Conservation (phyloP, 129 eudicot genomes). For the Kitagawia praeruptora region DNA sequence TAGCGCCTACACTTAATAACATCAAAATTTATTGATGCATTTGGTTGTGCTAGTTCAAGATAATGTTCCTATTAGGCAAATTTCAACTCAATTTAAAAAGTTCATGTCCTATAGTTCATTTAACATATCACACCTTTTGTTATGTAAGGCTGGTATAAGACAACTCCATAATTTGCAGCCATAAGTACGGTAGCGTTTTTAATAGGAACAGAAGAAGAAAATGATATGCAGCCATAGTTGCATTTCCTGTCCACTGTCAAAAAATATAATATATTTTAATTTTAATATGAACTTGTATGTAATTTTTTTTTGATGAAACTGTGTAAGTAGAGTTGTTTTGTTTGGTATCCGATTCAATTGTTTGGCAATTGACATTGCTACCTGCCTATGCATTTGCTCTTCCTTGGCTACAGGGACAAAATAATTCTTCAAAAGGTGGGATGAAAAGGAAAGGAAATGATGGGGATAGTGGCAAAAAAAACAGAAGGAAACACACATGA, state of each 20-base stretch:
- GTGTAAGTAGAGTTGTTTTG: not conserved
- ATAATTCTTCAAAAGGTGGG: constrained; percentile 27
- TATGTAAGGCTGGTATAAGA: not conserved
- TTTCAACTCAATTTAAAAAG: not conserved
- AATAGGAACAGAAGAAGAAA: too few species aligned
- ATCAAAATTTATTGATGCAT: not conserved
- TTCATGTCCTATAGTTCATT: not conserved
- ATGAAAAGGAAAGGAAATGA: constrained; percentile 52
- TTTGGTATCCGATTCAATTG: not conserved
- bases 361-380: not conserved
- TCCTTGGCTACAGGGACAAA: constrained; percentile 29
- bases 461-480: constrained; percentile 34
- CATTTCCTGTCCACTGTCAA: not conserved
- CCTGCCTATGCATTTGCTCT: constrained; percentile 4
- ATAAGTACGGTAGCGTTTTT: not conserved
- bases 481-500: constrained; percentile 28
- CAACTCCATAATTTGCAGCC: not conserved
- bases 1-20: not conserved
- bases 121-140: not conserved
- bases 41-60: not conserved
- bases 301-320: not conserved
- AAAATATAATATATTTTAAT: not conserved
- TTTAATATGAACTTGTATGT: not conserved
- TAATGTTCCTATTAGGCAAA: not conserved
- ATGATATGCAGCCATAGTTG: too few species aligned